A percentile compares a stretch with the other conserved stretches of the same genome.
Evolutionary conservation across 768 basidiomycete species (phyloP).

Genomic region (Stropharia rugosoannulata): DNA sequence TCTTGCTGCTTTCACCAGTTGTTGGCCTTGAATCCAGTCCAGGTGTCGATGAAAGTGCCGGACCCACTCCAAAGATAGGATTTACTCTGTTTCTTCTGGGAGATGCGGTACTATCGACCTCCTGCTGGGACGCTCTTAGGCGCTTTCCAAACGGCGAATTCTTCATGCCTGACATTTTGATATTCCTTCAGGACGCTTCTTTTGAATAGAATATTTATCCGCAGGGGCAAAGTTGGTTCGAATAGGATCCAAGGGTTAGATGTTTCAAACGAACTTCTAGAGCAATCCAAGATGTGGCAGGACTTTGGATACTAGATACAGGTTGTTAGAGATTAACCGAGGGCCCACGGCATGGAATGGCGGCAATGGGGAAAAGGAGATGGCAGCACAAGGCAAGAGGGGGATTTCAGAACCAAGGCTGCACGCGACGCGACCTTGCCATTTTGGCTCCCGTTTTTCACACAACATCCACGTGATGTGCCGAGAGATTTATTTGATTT

Average conservation of each 20-base stretch:
- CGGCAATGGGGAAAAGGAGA: neutral
- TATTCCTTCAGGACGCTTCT: neutral
- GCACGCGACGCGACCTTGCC: slow-evolving; percentile 18
- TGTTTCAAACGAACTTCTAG: neutral
- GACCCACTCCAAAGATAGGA: slow-evolving; percentile 49
- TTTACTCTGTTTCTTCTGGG: slow-evolving; percentile 21
- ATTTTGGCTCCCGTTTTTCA: slow-evolving; percentile 7
- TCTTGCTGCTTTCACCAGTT: slow-evolving; percentile 49
- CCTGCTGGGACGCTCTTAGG: slow-evolving; percentile 69
- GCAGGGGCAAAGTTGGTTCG: slow-evolving; percentile 1
- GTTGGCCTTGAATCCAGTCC: slow-evolving; percentile 54
- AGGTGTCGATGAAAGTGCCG: slow-evolving; percentile 35
- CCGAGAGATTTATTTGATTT: neutral
- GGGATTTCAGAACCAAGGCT: neutral
- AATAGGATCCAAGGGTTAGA: neutral
- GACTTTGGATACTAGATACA: neutral
- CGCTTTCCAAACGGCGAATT: slow-evolving; percentile 86
- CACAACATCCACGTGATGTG: slow-evolving; percentile 7
- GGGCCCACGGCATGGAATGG: neutral
- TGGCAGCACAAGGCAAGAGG: slow-evolving; percentile 12
- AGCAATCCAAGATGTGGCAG: neutral
- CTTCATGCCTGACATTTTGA: slow-evolving; percentile 71
- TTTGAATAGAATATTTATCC: neutral
- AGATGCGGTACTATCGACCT: slow-evolving; percentile 35
- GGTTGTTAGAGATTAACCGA: neutral